Conservation (phyloP, 306 rosid genomes). For the barrel medic (Medicago truncatula) region DNA sequence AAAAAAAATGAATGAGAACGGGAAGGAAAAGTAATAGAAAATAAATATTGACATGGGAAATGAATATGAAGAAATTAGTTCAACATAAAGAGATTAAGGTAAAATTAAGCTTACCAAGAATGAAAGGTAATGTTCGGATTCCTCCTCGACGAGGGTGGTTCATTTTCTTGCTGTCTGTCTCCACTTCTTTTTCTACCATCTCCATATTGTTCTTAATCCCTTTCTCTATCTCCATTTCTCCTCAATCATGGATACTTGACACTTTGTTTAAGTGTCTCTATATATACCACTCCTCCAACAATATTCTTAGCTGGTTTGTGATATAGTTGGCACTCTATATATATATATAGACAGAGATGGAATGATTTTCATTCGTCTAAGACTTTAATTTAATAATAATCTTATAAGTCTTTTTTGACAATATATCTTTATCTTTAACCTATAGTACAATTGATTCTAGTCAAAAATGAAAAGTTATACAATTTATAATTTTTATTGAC, state of each 20-base stretch:
- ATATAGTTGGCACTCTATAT: neutral
- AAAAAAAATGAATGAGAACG: neutral
- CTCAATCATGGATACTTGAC: neutral
- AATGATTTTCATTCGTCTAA: neutral
- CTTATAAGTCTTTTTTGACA: too few species aligned
- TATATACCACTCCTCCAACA: neutral
- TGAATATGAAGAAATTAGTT: neutral
- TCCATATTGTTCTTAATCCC: slow-evolving; percentile 10
- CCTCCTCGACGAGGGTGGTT: slow-evolving; percentile 53
- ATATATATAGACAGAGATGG: neutral
- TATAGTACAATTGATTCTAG: too few species aligned
- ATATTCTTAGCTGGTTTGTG: neutral
- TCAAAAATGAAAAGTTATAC: too few species aligned
- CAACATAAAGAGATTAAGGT: neutral
- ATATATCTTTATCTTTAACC: too few species aligned
- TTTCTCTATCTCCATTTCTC: slow-evolving; percentile 48
- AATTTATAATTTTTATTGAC: too few species aligned
- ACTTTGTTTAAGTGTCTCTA: neutral
- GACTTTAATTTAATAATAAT: too few species aligned
- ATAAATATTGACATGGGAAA: neutral
- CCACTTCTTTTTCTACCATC: slow-evolving; percentile 18
- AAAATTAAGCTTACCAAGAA: slow-evolving; percentile 48
- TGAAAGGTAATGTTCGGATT: slow-evolving; percentile 65
- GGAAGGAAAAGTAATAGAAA: neutral
- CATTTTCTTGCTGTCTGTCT: slow-evolving; percentile 2